Evolutionary conservation across 257 asterid species (phyloP), one percentile per base, ranked within the genome.

Genomic region (Datura wrightii): DNA sequence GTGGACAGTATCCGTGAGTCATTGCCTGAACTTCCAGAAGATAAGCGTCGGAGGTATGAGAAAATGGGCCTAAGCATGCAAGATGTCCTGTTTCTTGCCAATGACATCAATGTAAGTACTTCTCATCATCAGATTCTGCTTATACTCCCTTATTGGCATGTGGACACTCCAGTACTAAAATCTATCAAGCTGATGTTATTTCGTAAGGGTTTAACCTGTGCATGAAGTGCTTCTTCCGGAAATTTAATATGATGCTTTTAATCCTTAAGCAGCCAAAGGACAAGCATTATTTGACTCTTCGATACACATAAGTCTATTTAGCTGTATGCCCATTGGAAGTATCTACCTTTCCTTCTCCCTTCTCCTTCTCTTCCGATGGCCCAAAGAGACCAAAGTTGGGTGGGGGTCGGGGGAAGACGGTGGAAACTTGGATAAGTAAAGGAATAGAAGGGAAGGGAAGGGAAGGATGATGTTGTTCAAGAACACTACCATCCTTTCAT

Each of bases 1-100:
- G 86, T 95, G 81, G 88, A 90, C 69, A 82, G 48, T 39, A 88
- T 95, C 81, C 93, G 87, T 67, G 85, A 86, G 83, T 94, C 97
- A 18, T 90, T 97, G 83, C 99, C 99, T 79, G 99, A 97, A 90
- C 90, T 97, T 84, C 99, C 99, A 14, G 99, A 97, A 93, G 85
- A 80, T 86, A 97, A 97, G 87, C 97, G 98, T 85, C 89, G 97
- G 74, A 92, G 97, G 89, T 97, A 93, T 70, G 97, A 95, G 88
- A 89, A 83, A 16, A 82, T 97, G 92, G 98, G 98, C 82, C 89
- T 95, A 59, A 94, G 94, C 93, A 95, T 97, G 97, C 99, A 94
- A 86, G 99, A 97, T 90, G 96, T 97, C 84, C 98, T 97, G 54
- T 95, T 94, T 90, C 99, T 97, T 85, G 74, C 98, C 36, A 92